Base-by-base conservation (phyloP, 2,329 filamentous ascomycete species). In the Cercospora zeina region DNA sequence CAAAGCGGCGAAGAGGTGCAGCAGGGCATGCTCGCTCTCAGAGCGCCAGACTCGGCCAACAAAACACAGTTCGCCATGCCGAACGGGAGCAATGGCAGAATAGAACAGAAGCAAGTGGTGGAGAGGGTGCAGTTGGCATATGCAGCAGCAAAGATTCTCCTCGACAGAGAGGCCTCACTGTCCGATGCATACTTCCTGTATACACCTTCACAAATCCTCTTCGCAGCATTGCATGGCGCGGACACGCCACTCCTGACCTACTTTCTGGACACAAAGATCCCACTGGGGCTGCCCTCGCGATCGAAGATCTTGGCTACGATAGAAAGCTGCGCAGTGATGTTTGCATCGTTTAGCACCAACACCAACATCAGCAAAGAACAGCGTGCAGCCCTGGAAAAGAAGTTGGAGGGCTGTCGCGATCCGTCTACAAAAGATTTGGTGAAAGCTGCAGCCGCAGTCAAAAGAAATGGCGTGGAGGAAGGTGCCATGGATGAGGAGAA, bases 111-210 rank as follows among this genome's bases (percentile, higher is more conserved):
- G 56, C 62, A 67, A 19, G 65, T 79, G 7, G 68, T 73, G 21
- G 73, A 81, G 61, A 79, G 85, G 19, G 80, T 87, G 55, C 78
- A 79, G 30, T 81, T 81, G 10, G 91, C 91, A 0, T 92, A 96
- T 72, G 81, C 81, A n/a, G 83, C 83, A 57, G 89, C 93, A 0
- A 84, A 89, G 45, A 85, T 87, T 19, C 82, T 91, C 51, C 84
- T 96, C 59, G 78, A 79, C 42, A 89, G 87, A 59, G 89, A 90
- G 61, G 90, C 92, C 0, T 80, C 96, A 55, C 83, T 97, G 64
- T 96, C 93, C 27, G 95, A 99, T 71, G 92, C 86, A n/a, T 97
- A 97, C 78, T 97, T 97, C 77, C 89, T 96, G 76, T 97, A 90
- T 78, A 93, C 93, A 0, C 95, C 95, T 0, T 89, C 90, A 24